Percentiles rank a stretch among this genome's conserved stretches.
Evolutionary conservation across 2,329 filamentous ascomycete species (phyloP).

Genomic region (Hymenoscyphus albidus): DNA sequence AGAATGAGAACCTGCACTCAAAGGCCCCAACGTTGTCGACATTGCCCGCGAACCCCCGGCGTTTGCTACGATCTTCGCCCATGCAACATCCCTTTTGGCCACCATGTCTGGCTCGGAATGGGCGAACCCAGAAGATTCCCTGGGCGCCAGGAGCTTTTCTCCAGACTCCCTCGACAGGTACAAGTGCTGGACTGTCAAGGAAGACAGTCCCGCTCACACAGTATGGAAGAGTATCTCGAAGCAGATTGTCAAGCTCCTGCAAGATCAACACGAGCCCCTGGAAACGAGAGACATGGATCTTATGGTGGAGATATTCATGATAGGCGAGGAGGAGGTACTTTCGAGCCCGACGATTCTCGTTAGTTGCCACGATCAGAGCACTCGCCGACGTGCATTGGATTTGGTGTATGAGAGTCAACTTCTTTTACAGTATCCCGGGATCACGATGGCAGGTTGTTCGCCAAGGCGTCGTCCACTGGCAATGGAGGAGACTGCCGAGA

Average conservation of each 20-base stretch:
- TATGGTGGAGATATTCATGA: constrained; percentile 22
- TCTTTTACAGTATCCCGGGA: constrained; percentile 13
- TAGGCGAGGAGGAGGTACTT: constrained; percentile 10
- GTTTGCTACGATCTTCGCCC: constrained; percentile 7
- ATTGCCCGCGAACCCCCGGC: neutral
- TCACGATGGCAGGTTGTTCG: constrained; percentile 17
- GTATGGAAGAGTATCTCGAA: constrained; percentile 16
- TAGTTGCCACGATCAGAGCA: constrained; percentile 14
- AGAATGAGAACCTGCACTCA: constrained; percentile 9
- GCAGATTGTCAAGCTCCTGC: constrained; percentile 14
- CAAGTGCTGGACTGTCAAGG: constrained; percentile 21
- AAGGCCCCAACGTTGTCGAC: neutral
- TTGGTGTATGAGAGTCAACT: constrained; percentile 15
- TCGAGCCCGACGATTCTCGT: constrained; percentile 20
- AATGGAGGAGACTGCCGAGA: constrained; percentile 11
- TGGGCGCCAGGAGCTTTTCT: constrained; percentile 11
- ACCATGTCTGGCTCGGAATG: constrained; percentile 11
- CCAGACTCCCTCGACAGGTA: constrained; percentile 11
- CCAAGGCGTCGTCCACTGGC: constrained; percentile 8
- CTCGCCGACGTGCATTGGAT: constrained; percentile 18
- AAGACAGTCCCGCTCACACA: constrained; percentile 20
- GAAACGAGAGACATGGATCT: constrained; percentile 17
- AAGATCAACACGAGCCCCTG: constrained; percentile 15
- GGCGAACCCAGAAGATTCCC: constrained; percentile 18
- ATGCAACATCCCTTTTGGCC: constrained; percentile 1